These are phyloP conservation scores for Cyclotella baltica DNA, from an alignment of 108 stramenopile genomes.

Conservation along the genomic window DNA sequence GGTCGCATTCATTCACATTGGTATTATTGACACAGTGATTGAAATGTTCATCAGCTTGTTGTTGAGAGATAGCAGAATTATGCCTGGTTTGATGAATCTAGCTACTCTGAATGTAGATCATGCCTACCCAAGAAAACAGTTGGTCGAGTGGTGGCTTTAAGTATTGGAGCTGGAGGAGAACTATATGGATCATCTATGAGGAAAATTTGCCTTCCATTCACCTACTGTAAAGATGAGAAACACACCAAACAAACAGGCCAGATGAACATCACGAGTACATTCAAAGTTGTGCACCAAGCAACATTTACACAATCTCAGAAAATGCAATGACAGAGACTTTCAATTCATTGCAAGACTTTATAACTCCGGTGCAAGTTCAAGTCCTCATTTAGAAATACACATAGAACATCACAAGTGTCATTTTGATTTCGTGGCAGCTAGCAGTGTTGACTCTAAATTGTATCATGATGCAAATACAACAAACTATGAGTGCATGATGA, in stretches of 20 bases:
- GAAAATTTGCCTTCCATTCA: not conserved
- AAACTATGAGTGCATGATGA: not conserved
- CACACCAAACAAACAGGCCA: not conserved
- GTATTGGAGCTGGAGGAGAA: not conserved
- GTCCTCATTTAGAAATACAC: not conserved
- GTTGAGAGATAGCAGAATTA: not conserved
- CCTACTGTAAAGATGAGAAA: not conserved
- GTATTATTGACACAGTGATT: constrained; percentile 1
- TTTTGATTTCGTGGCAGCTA: not conserved
- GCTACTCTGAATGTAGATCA: constrained; percentile 11
- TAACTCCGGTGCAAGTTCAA: not conserved
- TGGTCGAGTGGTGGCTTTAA: constrained; percentile 11
- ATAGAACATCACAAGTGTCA: not conserved
- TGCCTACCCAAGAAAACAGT: not conserved
- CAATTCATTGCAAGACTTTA: not conserved
- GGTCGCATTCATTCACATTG: not conserved
- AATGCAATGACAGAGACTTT: not conserved
- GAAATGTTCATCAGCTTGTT: constrained; percentile 3
- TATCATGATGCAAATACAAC: not conserved
- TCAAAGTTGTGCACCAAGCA: not conserved
- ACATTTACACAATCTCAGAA: not conserved
- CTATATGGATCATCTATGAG: not conserved
- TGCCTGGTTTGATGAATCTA: not conserved
- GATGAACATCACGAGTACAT: not conserved
- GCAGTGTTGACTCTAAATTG: not conserved